These are phyloP conservation scores for Pyrenophora tritici-repentis DNA, from an alignment of 2,329 filamentous ascomycete species.

Conservation along the genomic window DNA sequence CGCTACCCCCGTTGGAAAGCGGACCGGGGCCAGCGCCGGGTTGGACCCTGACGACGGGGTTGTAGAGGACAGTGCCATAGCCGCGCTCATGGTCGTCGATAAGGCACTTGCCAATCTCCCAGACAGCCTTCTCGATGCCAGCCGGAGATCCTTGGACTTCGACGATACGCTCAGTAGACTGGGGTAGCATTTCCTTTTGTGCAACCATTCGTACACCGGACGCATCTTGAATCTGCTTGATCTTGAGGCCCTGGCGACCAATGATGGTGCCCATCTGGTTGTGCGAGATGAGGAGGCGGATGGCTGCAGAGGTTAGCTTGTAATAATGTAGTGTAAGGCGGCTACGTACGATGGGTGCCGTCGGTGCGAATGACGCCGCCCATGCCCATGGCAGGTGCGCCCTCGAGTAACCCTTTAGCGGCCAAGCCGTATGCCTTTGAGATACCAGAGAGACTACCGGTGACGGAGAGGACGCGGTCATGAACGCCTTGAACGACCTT, in stretches of 20 bases:
- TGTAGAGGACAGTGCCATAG: slow-evolving; percentile 96
- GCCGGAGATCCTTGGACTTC: slow-evolving; percentile 95
- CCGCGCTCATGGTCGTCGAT: slow-evolving; percentile 98
- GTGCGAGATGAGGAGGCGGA: slow-evolving; percentile 97
- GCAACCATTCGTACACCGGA: slow-evolving; percentile 99
- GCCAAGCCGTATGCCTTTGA: slow-evolving; percentile 93
- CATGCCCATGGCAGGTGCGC: slow-evolving; percentile 94
- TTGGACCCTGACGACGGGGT: slow-evolving; percentile 89
- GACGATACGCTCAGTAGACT: slow-evolving; percentile 97
- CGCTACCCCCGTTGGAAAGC: slow-evolving; percentile 58
- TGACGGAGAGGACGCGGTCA: slow-evolving; percentile 95
- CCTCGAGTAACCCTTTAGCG: slow-evolving; percentile 87
- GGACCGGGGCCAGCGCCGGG: slow-evolving; percentile 59
- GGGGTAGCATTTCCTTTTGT: slow-evolving; percentile 99
- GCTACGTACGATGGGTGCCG: slow-evolving; percentile 86
- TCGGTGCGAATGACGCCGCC: slow-evolving; percentile 81
- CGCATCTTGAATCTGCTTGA: slow-evolving; percentile 98
- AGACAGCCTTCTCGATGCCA: slow-evolving; percentile 92
- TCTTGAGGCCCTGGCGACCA: slow-evolving; percentile 92
- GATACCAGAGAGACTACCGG: slow-evolving; percentile 84
- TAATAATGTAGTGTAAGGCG: neutral
- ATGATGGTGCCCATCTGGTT: slow-evolving; percentile 99
- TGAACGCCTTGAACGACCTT: slow-evolving; percentile 98
- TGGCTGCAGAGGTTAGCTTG: slow-evolving; percentile 62
- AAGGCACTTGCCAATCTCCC: slow-evolving; percentile 99